Conservation (phyloP, 2,329 filamentous ascomycete genomes). For the Pseudogymnoascus sp. region DNA sequence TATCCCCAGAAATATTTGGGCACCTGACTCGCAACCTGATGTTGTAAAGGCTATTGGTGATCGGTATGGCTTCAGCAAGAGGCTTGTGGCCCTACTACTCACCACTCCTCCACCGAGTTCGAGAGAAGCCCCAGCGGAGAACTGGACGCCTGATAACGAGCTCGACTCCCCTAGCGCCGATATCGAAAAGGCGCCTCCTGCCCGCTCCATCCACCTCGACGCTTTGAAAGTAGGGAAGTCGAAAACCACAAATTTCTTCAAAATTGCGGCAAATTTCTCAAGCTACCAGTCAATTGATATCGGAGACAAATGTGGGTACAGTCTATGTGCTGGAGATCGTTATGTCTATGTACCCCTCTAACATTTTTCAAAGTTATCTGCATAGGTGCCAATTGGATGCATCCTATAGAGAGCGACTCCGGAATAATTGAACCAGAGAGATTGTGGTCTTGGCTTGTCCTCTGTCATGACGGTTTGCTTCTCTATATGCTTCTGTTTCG, state of each 20-base stretch:
- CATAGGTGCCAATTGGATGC: slow-evolving; percentile 63
- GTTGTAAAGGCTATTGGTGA: slow-evolving; percentile 33
- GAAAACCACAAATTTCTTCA: slow-evolving; percentile 28
- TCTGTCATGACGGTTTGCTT: slow-evolving; percentile 54
- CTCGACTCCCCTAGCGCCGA: slow-evolving; percentile 12
- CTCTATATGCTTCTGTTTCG: background rate
- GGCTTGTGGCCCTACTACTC: slow-evolving; percentile 57
- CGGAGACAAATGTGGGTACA: slow-evolving; percentile 49
- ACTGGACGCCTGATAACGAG: slow-evolving; percentile 12
- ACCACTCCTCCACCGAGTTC: slow-evolving; percentile 41
- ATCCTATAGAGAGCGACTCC: slow-evolving; percentile 31
- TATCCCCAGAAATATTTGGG: slow-evolving; percentile 57
- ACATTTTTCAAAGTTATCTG: slow-evolving; percentile 47
- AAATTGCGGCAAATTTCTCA: slow-evolving; percentile 63
- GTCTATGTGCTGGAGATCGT: slow-evolving; percentile 17
- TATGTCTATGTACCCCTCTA: slow-evolving; percentile 17
- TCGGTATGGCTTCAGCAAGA: slow-evolving; percentile 51
- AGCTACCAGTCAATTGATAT: slow-evolving; percentile 69
- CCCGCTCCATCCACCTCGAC: slow-evolving; percentile 15
- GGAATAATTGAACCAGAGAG: slow-evolving; percentile 29
- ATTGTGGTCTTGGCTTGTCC: slow-evolving; percentile 64
- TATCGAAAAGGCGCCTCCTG: slow-evolving; percentile 23
- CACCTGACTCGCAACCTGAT: slow-evolving; percentile 52
- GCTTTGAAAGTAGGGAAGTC: background rate
- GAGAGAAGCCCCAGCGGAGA: slow-evolving; percentile 17